Percentiles rank a stretch among this genome's conserved stretches.
Evolutionary conservation across 2,329 filamentous ascomycete species (phyloP).

Genomic region (Fusarium sublunatum): DNA sequence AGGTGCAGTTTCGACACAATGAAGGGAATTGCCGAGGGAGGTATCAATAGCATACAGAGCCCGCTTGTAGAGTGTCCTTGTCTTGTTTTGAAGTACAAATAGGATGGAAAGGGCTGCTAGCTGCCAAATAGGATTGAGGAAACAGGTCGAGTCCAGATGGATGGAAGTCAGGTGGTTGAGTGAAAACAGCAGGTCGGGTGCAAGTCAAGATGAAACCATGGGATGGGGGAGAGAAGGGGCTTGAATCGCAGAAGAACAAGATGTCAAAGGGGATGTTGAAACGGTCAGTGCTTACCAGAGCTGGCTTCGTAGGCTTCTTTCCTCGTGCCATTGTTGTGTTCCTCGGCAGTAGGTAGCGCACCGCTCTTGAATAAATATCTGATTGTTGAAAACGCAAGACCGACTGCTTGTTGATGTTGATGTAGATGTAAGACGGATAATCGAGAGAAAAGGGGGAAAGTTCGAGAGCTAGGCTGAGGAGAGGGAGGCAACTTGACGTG

Average conservation of each 20-base stretch:
- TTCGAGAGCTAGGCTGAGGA: neutral
- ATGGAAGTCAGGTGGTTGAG: conserved; percentile 40
- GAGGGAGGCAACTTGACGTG: conserved; percentile 5
- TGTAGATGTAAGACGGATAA: conserved; percentile 1
- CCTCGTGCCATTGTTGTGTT: conserved; percentile 34
- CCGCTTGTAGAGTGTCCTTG: conserved; percentile 10
- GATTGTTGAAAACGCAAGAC: conserved; percentile 1
- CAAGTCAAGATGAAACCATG: conserved; percentile 21
- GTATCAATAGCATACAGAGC: conserved; percentile 4
- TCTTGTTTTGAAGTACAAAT: conserved; percentile 18
- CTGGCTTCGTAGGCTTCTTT: conserved; percentile 32
- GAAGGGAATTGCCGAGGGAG: neutral
- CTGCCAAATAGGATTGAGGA: conserved; percentile 20
- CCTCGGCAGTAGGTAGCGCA: conserved; percentile 3
- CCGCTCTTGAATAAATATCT: neutral
- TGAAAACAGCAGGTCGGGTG: conserved; percentile 41
- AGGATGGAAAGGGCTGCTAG: conserved; percentile 45
- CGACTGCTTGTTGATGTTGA: neutral
- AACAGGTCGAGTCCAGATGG: conserved; percentile 29
- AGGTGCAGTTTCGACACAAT: conserved; percentile 1
- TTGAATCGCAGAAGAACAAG: conserved; percentile 36
- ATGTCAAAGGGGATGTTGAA: conserved; percentile 9
- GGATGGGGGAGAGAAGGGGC: conserved; percentile 37
- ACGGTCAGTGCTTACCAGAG: conserved; percentile 31
- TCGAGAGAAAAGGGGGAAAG: neutral